Conservation (phyloP, 805 yeast species). For the Debaryomyces castellii region DNA sequence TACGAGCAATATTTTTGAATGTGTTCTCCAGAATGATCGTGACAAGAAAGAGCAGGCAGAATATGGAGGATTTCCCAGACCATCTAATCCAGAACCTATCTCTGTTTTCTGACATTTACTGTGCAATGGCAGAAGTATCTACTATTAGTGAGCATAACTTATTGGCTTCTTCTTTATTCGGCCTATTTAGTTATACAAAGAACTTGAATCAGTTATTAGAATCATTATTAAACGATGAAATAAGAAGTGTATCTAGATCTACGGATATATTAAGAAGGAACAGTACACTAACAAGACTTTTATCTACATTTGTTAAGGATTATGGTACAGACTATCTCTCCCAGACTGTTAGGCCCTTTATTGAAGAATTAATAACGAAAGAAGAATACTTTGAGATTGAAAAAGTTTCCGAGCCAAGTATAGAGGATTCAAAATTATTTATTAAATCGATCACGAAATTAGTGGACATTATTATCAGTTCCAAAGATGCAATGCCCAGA, state of each 20-base stretch:
- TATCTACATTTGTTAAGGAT: slow-evolving; percentile 69
- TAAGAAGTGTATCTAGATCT: slow-evolving; percentile 55
- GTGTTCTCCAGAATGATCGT: slow-evolving; percentile 69
- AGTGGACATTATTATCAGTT: slow-evolving; percentile 57
- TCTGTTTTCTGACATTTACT: slow-evolving; percentile 41
- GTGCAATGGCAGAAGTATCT: slow-evolving; percentile 59
- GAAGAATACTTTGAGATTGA: slow-evolving; percentile 66
- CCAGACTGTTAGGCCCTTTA: slow-evolving; percentile 52
- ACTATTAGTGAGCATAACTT: slow-evolving; percentile 70
- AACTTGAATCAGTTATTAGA: slow-evolving; percentile 47
- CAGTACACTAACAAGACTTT: slow-evolving; percentile 75
- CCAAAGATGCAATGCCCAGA: slow-evolving; percentile 60
- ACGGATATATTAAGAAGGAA: slow-evolving; percentile 78
- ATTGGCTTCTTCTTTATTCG: slow-evolving; percentile 63
- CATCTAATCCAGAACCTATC: slow-evolving; percentile 26
- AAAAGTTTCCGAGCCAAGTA: slow-evolving; percentile 34
- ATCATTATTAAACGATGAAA: slow-evolving; percentile 60
- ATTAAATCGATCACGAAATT: slow-evolving; percentile 55
- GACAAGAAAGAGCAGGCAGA: slow-evolving; percentile 27
- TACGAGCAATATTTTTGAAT: slow-evolving; percentile 70
- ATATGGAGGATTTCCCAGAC: slow-evolving; percentile 28
- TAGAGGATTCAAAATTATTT: slow-evolving; percentile 44
- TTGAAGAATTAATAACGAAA: slow-evolving; percentile 49
- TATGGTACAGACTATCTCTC: slow-evolving; percentile 62
- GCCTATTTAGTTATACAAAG: slow-evolving; percentile 45